A percentile compares a stretch with the other conserved stretches of the same genome.
Conservation (phyloP, 768 basidiomycete genomes). For the Pisolithus tinctorius region DNA sequence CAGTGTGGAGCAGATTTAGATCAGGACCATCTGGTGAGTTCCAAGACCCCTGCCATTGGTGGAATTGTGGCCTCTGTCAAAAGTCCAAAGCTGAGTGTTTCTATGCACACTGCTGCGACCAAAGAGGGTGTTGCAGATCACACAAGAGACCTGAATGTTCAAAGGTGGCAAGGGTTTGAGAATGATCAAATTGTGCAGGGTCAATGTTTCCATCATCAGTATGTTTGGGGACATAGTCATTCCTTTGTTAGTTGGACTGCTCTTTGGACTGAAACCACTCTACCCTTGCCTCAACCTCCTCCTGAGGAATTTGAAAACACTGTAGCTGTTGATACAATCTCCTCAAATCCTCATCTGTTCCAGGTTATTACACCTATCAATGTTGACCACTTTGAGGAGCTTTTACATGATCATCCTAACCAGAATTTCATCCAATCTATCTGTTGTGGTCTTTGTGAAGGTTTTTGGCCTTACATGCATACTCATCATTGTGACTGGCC, state of each 20-base stretch:
- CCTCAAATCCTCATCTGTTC: slow-evolving; percentile 26
- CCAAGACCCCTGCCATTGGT: background rate
- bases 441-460: slow-evolving; percentile 21
- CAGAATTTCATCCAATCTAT: slow-evolving; percentile 31
- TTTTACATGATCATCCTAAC: slow-evolving; percentile 32
- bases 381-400: slow-evolving; percentile 21
- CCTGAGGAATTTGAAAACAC: slow-evolving; percentile 7
- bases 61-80: background rate
- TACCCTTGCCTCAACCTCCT: slow-evolving; percentile 1
- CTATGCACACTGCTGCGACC: background rate
- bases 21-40: background rate
- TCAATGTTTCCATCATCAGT: background rate
- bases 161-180: background rate
- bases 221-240: background rate
- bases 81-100: background rate
- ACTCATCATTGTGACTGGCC: slow-evolving; percentile 16
- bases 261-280: background rate
- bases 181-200: background rate
- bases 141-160: background rate
- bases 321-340: slow-evolving; percentile 15
- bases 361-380: slow-evolving; percentile 32
- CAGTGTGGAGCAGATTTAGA: background rate
- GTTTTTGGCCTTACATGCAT: slow-evolving; percentile 41
- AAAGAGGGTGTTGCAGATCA: background rate
- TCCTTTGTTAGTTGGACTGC: background rate